Evolutionary conservation across 257 asterid species (phyloP).

Genomic region (Penstemon barbatus): DNA sequence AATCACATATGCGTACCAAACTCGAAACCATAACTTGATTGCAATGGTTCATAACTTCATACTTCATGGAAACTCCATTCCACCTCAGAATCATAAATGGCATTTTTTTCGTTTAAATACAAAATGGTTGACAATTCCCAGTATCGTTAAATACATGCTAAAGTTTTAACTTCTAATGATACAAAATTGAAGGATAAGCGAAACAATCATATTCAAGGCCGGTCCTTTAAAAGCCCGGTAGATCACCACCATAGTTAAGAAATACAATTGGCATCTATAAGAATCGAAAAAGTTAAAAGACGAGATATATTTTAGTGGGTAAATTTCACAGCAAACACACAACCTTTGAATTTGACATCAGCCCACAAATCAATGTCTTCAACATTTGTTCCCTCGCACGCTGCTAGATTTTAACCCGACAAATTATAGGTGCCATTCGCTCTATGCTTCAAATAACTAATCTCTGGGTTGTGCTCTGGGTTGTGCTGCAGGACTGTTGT

Average conservation of each 20-base stretch:
- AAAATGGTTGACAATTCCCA: slow-evolving; percentile 8
- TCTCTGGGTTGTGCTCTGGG: slow-evolving; percentile 35
- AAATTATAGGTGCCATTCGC: slow-evolving; percentile 22
- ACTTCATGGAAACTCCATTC: not conserved
- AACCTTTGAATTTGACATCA: slow-evolving; percentile 35
- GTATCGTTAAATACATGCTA: slow-evolving; percentile 24
- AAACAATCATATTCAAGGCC: slow-evolving; percentile 28
- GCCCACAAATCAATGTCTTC: slow-evolving; percentile 36
- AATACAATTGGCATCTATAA: no score
- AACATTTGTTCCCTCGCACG: slow-evolving; percentile 21
- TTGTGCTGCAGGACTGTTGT: slow-evolving; percentile 42
- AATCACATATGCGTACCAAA: no score
- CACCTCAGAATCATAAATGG: slow-evolving; percentile 1
- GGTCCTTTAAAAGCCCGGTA: slow-evolving; percentile 21
- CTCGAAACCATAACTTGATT: not conserved
- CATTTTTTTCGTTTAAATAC: slow-evolving; percentile 21
- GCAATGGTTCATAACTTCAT: not conserved
- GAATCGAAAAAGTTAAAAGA: not conserved
- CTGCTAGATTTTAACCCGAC: slow-evolving; percentile 19
- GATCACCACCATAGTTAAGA: slow-evolving; percentile 11
- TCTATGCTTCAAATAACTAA: slow-evolving; percentile 29
- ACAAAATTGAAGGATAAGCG: slow-evolving; percentile 37
- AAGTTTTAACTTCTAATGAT: slow-evolving; percentile 28
- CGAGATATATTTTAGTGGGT: slow-evolving; percentile 25
- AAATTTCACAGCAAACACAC: slow-evolving; percentile 11